Conservation (phyloP, 2,329 filamentous ascomycete species). For the Penicillium sp. region DNA sequence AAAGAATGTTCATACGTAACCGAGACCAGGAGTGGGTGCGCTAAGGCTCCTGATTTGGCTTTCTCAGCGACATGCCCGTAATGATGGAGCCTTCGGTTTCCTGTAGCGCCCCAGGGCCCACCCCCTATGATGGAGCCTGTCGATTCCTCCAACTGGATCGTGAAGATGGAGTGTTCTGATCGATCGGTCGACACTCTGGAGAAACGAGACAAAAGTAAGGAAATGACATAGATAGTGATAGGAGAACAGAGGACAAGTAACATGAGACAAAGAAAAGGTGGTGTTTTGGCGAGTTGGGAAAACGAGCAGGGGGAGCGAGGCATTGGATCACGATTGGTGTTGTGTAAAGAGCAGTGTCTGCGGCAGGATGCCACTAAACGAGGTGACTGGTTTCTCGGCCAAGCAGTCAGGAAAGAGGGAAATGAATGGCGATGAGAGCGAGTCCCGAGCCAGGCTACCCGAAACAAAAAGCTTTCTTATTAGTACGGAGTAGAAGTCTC, state of each 20-base stretch:
- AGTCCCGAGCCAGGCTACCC: constrained; percentile 14
- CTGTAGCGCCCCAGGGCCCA: constrained; percentile 20
- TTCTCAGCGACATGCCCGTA: constrained; percentile 8
- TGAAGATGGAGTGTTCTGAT: constrained; percentile 5
- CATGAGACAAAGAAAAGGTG: constrained; percentile 6
- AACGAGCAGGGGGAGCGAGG: neutral
- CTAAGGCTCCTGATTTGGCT: constrained; percentile 15
- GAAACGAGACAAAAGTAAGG: neutral
- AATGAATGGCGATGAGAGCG: neutral
- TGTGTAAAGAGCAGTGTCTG: constrained; percentile 12
- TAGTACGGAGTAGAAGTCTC: neutral
- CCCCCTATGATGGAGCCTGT: constrained; percentile 29
- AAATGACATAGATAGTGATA: neutral
- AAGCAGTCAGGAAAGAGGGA: neutral
- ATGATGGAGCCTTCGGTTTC: constrained; percentile 10
- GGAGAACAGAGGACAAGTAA: neutral
- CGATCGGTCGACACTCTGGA: constrained; percentile 8
- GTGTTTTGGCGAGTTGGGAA: neutral
- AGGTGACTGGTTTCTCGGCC: constrained; percentile 9
- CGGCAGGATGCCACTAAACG: constrained; percentile 9
- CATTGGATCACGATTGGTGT: constrained; percentile 14
- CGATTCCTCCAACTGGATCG: constrained; percentile 14
- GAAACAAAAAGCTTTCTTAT: constrained; percentile 12
- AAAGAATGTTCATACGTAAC: constrained; percentile 33
- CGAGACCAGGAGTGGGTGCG: constrained; percentile 21